Evolutionary conservation across 1,284 basidiomycete genomes (phyloP), one percentile per base, ranked within the genome.

Genomic region (Moesziomyces aphidis): DNA sequence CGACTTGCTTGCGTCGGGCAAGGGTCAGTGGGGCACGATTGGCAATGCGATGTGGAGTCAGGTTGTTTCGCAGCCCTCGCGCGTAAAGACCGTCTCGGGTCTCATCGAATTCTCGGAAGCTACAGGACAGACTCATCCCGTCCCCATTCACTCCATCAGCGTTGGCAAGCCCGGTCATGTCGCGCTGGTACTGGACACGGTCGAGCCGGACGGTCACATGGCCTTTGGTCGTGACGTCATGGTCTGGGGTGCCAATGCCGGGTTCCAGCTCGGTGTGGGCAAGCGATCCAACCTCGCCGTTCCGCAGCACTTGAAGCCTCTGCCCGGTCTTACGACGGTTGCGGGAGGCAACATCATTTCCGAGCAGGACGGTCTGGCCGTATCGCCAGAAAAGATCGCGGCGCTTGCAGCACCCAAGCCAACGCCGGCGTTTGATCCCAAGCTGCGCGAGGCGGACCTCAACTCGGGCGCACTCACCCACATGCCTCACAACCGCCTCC

Each of bases 1-100:
- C 36, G 94, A 97, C 77, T 82, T 96, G 5, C 88, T 95, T 36
- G 90, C 93, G 52, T 91, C 90, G 72, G 95, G 95, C 0, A 86
- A 93, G 90, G 87, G 95, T 69, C 90, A 92, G 83, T 93, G 89
- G 85, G 95, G 95, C 13, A 91, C 92, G 4, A 88, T 97, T 4
- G 95, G 95, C 0, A 94, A 93, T 62, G 90, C 88, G n/a, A 84
- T 89, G 48, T 95, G 90, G 87, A 91, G 88, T 77, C 93, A 90
- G 71, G 90, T 90, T 0, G 91, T 92, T 73, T 89, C 90, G 34
- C 87, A 88, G 47, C 94, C 93, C 0, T 87, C 90, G 1, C 89
- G 90, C 59, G 91, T 93, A 22, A 94, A 91, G 86, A 90, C 89
- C 49, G 88, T 97, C 55, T 94, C 92, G 77, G 93, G 94, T 8